Evolutionary conservation across 345 rosid species (phyloP).

Genomic region (Leavenworthia alabamica): DNA sequence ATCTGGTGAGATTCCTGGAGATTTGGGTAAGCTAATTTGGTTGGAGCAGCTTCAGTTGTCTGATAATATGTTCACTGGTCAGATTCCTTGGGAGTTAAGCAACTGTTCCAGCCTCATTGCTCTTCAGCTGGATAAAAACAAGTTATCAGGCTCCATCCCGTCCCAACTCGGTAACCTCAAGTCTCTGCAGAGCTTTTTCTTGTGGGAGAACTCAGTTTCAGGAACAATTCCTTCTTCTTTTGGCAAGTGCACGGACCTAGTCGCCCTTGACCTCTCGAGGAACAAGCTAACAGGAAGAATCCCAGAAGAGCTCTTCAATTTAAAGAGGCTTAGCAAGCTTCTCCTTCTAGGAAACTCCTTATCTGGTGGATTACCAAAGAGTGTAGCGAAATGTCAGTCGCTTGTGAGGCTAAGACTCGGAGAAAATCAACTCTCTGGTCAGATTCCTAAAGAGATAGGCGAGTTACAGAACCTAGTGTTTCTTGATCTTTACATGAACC

Average conservation of each 20-base stretch:
- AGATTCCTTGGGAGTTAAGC: conserved; percentile 71
- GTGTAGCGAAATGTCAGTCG: conserved; percentile 68
- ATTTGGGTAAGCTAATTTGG: conserved; percentile 59
- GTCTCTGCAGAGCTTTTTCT: conserved; percentile 72
- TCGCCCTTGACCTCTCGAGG: conserved; percentile 75
- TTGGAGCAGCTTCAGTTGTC: conserved; percentile 96
- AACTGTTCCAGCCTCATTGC: conserved; percentile 82
- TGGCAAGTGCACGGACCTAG: conserved; percentile 75
- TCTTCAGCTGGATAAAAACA: conserved; percentile 90
- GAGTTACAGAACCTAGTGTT: conserved; percentile 83
- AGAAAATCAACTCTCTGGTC: conserved; percentile 88
- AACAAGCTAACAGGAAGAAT: conserved; percentile 83
- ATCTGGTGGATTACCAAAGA: conserved; percentile 53
- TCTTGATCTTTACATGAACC: conserved; percentile 86
- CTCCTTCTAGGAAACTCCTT: conserved; percentile 86
- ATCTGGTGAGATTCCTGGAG: conserved; percentile 72
- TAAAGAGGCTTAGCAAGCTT: conserved; percentile 90
- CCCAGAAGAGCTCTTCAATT: conserved; percentile 72
- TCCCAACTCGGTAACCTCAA: conserved; percentile 64
- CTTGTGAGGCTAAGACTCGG: conserved; percentile 85
- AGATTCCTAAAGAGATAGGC: conserved; percentile 77
- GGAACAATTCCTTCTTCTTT: conserved; percentile 81
- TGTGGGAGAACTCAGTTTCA: conserved; percentile 86
- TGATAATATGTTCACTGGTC: conserved; percentile 64
- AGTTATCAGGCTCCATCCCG: conserved; percentile 71